phyloP scores from a whole-genome alignment of 768 basidiomycete genomes.

The Pisolithus orientalis region DNA sequence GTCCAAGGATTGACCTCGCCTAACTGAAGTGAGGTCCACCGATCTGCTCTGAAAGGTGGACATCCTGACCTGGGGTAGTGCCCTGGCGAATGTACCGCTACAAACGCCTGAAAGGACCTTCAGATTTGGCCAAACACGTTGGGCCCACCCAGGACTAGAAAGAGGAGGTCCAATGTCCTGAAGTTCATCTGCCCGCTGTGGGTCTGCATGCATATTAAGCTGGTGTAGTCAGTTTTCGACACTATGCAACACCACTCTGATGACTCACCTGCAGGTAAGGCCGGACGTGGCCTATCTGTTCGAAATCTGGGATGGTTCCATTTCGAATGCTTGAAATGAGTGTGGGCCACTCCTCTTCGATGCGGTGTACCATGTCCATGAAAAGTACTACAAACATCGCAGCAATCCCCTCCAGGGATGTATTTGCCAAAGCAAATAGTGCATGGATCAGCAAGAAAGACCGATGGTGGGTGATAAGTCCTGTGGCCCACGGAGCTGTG shows the following conservation, averaged over 20 bases:
- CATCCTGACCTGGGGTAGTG: slow-evolving; percentile 1
- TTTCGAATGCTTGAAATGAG: slow-evolving; percentile 6
- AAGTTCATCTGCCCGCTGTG: slow-evolving; percentile 3
- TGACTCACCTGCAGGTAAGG: slow-evolving; percentile 6
- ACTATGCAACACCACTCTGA: background rate
- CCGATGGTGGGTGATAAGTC: slow-evolving; percentile 6
- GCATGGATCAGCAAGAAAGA: slow-evolving; percentile 12
- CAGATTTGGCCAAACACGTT: slow-evolving; percentile 2
- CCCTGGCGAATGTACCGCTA: slow-evolving; percentile 1
- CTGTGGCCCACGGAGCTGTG: slow-evolving; percentile 7
- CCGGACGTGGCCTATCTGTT: slow-evolving; percentile 7
- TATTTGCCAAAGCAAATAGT: slow-evolving; percentile 11
- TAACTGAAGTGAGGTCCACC: background rate
- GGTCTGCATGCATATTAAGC: slow-evolving; percentile 2
- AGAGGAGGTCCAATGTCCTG: slow-evolving; percentile 1
- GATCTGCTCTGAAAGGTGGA: background rate
- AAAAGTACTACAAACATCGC: slow-evolving; percentile 6
- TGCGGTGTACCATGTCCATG: slow-evolving; percentile 5
- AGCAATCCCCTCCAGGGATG: slow-evolving; percentile 4
- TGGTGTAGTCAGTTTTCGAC: background rate
- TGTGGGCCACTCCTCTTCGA: slow-evolving; percentile 8
- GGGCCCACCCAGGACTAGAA: background rate
- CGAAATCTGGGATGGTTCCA: slow-evolving; percentile 9
- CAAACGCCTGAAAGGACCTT: background rate
- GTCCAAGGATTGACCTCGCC: slow-evolving; percentile 12